A percentile compares a stretch with the other conserved stretches of the same genome.
Evolutionary conservation across 805 yeast species (phyloP).

Genomic region (Starmerella apis): DNA sequence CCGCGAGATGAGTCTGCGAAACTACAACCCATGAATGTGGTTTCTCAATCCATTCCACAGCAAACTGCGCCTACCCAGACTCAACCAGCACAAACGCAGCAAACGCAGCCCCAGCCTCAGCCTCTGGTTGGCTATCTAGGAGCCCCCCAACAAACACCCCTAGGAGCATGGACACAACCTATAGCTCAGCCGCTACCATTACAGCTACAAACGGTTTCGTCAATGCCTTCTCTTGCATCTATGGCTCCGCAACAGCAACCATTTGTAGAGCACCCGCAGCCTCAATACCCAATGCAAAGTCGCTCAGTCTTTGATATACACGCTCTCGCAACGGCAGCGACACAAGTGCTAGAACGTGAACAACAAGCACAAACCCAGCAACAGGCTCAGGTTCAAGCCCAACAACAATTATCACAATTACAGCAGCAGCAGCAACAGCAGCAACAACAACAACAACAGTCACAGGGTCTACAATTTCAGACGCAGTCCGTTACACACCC

Average conservation of each 20-base stretch:
- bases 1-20: constrained; percentile 2
- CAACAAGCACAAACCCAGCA: constrained; percentile 10
- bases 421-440: constrained; percentile 16
- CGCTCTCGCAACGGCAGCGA: constrained; percentile 37
- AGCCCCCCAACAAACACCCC: not conserved
- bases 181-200: not conserved
- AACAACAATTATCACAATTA: constrained; percentile 4
- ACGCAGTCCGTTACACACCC: not conserved
- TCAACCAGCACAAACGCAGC: not conserved
- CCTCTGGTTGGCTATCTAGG: not conserved
- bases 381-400: not conserved
- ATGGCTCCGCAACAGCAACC: constrained; percentile 11
- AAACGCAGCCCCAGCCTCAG: not conserved
- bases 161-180: not conserved
- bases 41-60: not conserved
- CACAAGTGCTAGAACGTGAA: constrained; percentile 38
- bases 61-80: not conserved
- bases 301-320: constrained; percentile 33
- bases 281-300: constrained; percentile 15
- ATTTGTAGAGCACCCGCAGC: not conserved
- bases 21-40: not conserved
- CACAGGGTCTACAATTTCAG: not conserved
- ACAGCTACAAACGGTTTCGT: constrained; percentile 6
- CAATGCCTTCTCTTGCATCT: constrained; percentile 10
- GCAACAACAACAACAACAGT: constrained; percentile 7